These are phyloP conservation scores for Exophiala bonariae DNA, from an alignment of 2,329 filamentous ascomycete species.

Conservation along the genomic window DNA sequence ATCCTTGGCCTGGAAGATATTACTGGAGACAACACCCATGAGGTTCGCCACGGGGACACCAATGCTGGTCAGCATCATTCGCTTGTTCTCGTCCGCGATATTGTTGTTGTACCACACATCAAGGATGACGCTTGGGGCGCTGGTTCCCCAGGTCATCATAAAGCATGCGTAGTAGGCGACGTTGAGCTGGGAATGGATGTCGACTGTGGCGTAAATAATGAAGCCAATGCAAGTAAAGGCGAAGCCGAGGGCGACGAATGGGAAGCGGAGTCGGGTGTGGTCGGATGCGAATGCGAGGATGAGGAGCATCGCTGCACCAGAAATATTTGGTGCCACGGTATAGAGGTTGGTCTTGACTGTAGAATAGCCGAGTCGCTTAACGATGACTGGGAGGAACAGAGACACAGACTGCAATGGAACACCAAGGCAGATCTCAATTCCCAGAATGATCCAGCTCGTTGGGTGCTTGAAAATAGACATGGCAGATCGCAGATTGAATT, in stretches of 20 bases:
- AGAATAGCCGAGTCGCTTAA: conserved; percentile 52
- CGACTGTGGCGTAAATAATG: conserved; percentile 73
- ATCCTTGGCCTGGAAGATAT: conserved; percentile 67
- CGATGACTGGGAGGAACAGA: conserved; percentile 61
- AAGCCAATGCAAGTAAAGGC: conserved; percentile 74
- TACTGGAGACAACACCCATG: conserved; percentile 67
- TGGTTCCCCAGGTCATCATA: conserved; percentile 81
- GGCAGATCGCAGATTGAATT: conserved; percentile 54
- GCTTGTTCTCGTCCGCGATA: conserved; percentile 71
- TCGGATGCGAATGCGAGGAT: conserved; percentile 73
- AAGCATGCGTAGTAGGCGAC: conserved; percentile 76
- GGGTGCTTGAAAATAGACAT: conserved; percentile 55
- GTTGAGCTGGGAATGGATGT: conserved; percentile 59
- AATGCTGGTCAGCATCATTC: conserved; percentile 70
- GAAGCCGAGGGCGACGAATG: conserved; percentile 74
- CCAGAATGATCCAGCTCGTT: conserved; percentile 55
- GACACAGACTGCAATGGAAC: conserved; percentile 59
- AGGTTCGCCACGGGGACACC: conserved; percentile 74
- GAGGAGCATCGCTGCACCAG: conserved; percentile 70
- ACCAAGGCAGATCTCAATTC: conserved; percentile 60
- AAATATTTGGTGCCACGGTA: conserved; percentile 77
- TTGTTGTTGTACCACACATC: conserved; percentile 80
- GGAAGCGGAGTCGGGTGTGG: conserved; percentile 64
- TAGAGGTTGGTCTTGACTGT: conserved; percentile 74
- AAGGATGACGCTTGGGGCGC: conserved; percentile 69